These are phyloP conservation scores for Suillus subluteus DNA, from an alignment of 768 basidiomycete species.

Conservation along the genomic window DNA sequence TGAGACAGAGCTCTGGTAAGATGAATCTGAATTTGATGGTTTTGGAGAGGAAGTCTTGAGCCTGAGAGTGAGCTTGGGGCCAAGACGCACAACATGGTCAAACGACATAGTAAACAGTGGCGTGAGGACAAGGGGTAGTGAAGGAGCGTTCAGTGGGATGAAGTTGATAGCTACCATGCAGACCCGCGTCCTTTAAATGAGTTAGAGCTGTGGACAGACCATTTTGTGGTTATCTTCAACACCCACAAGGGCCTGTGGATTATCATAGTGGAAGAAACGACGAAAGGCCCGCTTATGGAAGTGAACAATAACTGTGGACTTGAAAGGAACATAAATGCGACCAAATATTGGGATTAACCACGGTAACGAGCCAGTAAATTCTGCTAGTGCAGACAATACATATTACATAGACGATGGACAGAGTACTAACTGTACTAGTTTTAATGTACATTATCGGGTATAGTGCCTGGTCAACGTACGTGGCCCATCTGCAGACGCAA, in stretches of 20 bases:
- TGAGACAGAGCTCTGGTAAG: neutral
- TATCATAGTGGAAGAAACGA: neutral
- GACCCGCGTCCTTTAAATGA: neutral
- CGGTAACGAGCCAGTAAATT: too few relatives aligned
- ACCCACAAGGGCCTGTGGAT: neutral
- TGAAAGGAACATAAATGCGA: too few relatives aligned
- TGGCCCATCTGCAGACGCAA: too few relatives aligned
- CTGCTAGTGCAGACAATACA: too few relatives aligned
- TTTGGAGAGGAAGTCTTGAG: neutral
- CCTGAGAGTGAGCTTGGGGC: neutral
- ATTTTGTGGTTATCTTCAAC: neutral
- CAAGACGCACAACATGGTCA: neutral
- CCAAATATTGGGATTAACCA: too few relatives aligned
- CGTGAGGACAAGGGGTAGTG: neutral
- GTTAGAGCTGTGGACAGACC: neutral
- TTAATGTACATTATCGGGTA: too few relatives aligned
- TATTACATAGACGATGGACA: too few relatives aligned
- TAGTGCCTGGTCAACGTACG: too few relatives aligned
- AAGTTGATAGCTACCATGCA: neutral
- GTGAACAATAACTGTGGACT: neutral
- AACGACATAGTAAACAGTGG: neutral
- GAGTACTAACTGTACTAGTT: too few relatives aligned
- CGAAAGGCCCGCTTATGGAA: neutral
- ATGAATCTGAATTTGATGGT: neutral
- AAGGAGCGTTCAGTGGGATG: neutral